Evolutionary conservation across 371 early-diverging fungal genomes (phyloP), one percentile per base, ranked within the genome.

Genomic region (Quaeritorhiza haematococci): DNA sequence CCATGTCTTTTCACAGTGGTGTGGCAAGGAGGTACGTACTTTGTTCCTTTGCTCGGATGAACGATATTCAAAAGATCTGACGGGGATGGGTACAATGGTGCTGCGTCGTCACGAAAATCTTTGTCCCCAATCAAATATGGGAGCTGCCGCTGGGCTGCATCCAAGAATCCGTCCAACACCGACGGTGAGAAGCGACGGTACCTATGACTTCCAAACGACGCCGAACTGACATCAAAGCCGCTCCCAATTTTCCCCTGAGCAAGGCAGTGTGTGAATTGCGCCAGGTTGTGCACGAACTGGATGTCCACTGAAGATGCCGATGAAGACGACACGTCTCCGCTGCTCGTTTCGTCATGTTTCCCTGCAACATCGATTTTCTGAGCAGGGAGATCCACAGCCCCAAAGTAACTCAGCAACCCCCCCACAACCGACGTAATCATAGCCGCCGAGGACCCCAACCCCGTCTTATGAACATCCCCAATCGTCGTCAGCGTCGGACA

Each of bases 221-320:
- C 98, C 17, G 92, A 81, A 3, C 89, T 85, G 17, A 98, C 93
- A 68, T 98, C 98, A 63, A 98, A 98, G 3, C 98, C 98, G 35
- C 87, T 87, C 2, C 98, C 98, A 27, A 98, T 84, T 68, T 98
- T 98, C 30, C 98, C 98, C 66, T 98, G 98, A 19, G 96, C 96
- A 33, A 87, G 72, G 55, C 96, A 94, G 73, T 98, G 98, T n/a
- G 85, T 80, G 48, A 85, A 83, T 69, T 96, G 96, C 0, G 98
- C 89, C 1, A 85, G 55, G 53, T 90, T 90, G 71, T 95, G 94
- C 7, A 92, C 79, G 38, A 69, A 33, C 3, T 44, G 32, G n/a
- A 56, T 23, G 58, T n/a, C 58, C 6, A 26, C 21, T 19, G 24
- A 54, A 27, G 41, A 8, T 17, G 21, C 2, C 5, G 26, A 34